Evolutionary conservation across 1,284 basidiomycete genomes (phyloP).

Genomic region (Ceratobasidium sp.): DNA sequence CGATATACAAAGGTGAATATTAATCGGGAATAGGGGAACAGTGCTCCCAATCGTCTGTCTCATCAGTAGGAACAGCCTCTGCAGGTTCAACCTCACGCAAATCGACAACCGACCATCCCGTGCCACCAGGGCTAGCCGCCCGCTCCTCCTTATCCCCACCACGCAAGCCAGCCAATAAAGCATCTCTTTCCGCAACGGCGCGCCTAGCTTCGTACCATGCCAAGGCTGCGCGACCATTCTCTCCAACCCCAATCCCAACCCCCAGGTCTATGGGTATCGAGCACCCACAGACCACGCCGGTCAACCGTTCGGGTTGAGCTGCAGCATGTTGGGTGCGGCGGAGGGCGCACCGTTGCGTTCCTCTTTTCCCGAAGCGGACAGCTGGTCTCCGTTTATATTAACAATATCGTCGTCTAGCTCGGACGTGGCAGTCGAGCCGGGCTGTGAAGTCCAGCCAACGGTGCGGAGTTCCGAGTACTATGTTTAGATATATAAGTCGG

Average conservation of each 20-base stretch:
- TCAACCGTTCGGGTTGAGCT: slow-evolving; percentile 45
- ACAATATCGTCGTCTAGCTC: slow-evolving; percentile 42
- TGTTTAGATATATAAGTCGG: slow-evolving; percentile 8
- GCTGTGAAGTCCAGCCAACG: slow-evolving; percentile 27
- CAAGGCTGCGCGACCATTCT: slow-evolving; percentile 36
- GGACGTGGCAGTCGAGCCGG: slow-evolving; percentile 32
- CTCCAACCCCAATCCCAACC: slow-evolving; percentile 30
- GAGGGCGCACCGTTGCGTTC: slow-evolving; percentile 44
- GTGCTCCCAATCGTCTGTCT: slow-evolving; percentile 38
- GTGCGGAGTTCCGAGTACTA: slow-evolving; percentile 38
- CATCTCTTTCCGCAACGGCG: slow-evolving; percentile 45
- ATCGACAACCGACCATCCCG: slow-evolving; percentile 38
- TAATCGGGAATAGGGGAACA: slow-evolving; percentile 35
- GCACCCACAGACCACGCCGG: slow-evolving; percentile 36
- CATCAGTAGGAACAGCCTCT: slow-evolving; percentile 19
- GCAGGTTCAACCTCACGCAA: slow-evolving; percentile 20
- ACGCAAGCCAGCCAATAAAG: slow-evolving; percentile 22
- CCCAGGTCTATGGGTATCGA: slow-evolving; percentile 27
- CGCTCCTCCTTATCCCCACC: background rate
- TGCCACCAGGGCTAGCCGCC: slow-evolving; percentile 13
- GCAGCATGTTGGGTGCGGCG: slow-evolving; percentile 36
- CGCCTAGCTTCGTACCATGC: slow-evolving; percentile 45
- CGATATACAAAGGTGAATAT: slow-evolving; percentile 15
- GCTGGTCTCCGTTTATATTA: slow-evolving; percentile 28
- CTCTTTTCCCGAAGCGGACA: slow-evolving; percentile 43